Evolutionary conservation across 2,329 filamentous ascomycete genomes (phyloP), one percentile per base, ranked within the genome.

Genomic region (Stachybotrys elegans): DNA sequence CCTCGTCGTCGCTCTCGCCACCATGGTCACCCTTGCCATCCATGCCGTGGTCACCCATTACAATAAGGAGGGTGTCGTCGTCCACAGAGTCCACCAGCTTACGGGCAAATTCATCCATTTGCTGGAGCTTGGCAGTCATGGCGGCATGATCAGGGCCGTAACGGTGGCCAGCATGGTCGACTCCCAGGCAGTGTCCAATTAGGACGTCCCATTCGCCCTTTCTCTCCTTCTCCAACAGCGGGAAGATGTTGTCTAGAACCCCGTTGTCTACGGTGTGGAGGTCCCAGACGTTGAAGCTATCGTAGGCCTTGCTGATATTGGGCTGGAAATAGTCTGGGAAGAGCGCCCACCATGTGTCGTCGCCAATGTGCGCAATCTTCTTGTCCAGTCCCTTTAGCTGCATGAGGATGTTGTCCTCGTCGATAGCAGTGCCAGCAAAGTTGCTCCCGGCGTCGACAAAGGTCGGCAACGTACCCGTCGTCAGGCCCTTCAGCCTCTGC

Each of bases 11-110:
- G 23, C 92, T 96, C 70, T 98, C 93, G 43, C 93, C 93, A n/a
- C 93, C 93, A 59, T 98, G 93, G 53, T 98, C 93, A 16, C 93
- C 93, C 69, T 98, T 97, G 48, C 79, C 73, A 63, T 98, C 93
- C 93, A 98, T 98, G 11, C 93, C 93, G 60, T 98, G 93, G 61
- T 98, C 93, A n/a, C 93, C 93, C 89, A 98, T 95, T 13, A 98
- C 87, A 17, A 98, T 82, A 27, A 98, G 71, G 19, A 98, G 71
- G 0, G 93, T 98, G 44, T 88, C 72, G 43, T 96, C 86, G 55
- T 95, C 92, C 16, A 98, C 71, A 4, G 71, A 71, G 1, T 78
- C 72, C 4, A 87, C 82, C 43, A 97, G 73, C 21, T 84, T 75
- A 35, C 82, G 78, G 46, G 97, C 74, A 22, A 95, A 84, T 1